Base-by-base conservation (phyloP, 1,284 basidiomycete species). In the Melampsora americana region DNA sequence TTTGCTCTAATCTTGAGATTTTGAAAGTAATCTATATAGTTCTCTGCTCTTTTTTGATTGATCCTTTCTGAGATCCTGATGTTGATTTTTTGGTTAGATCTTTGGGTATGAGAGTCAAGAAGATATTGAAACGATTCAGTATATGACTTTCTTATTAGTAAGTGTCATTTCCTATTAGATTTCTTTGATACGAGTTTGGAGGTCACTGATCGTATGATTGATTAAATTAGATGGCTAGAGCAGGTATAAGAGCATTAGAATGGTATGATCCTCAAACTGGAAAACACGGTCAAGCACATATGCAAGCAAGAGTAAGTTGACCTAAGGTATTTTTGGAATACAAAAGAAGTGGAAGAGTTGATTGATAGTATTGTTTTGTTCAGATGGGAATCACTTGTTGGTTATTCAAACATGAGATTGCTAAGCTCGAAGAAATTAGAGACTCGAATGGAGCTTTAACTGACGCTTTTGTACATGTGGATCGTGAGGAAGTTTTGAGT, bases 211-310 rank as follows among this genome's bases (percentile, higher is more conserved):
- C 5, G 12, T 14, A 2, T 9, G 28, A 39, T 28, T 64, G 28
- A 30, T 14, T 28, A 14, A 26, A 42, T 20, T 62, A 39, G 44
- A 46, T 74, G 77, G 35, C 66, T 56, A 53, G 70, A 16, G 50
- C 70, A 2, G 59, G 42, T 26, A 26, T 66, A 23, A 86, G 89
- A 59, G 91, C 88, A 1, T 86, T 94, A 59, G 91, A 93, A 82
- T 92, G 86, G 82, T 94, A 90, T 79, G 90, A 94, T 81, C 91
- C 92, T 32, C 84, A 84, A 35, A 90, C 88, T 9, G 85, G 88
- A 82, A 92, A 92, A 83, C 92, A 93, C 80, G 90, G 92, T 23
- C 92, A 93, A 81, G 92, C 92, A n/a, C 92, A 93, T 81, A 93
- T 93, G 92, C 91, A 62, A 65, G 60, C 69, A 91, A 83, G 91